phyloP scores from a whole-genome alignment of 2,329 filamentous ascomycete genomes.

The Nemania sp. region DNA sequence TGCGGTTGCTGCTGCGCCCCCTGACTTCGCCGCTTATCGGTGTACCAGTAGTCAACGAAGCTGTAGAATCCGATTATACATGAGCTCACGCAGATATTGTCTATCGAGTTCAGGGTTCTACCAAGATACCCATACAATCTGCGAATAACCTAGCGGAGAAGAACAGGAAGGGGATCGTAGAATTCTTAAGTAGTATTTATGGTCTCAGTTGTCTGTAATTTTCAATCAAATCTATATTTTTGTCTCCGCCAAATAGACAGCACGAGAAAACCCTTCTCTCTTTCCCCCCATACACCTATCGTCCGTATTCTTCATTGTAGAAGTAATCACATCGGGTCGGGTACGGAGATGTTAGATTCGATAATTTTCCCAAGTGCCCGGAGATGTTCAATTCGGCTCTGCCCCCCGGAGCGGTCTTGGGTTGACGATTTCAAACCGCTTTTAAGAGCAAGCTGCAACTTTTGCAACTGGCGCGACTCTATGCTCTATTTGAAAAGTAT shows the following conservation, averaged over 20 bases:
- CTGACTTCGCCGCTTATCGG: no score
- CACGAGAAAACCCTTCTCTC: background rate
- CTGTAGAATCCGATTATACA: no score
- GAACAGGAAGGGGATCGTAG: no score
- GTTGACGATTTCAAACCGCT: constrained; percentile 28
- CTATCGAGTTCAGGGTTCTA: no score
- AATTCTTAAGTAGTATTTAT: no score
- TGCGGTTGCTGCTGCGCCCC: background rate
- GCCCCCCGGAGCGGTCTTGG: constrained; percentile 19
- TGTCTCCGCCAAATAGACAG: no score
- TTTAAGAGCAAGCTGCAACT: constrained; percentile 29
- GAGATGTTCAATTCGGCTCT: constrained; percentile 17
- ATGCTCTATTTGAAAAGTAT: constrained; percentile 19
- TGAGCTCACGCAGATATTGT: no score
- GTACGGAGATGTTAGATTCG: constrained; percentile 1
- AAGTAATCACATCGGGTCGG: background rate
- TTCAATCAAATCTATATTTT: no score
- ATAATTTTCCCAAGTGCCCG: constrained; percentile 16
- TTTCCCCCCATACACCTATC: background rate
- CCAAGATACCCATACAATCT: no score
- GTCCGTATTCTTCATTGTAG: background rate
- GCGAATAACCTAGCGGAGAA: no score
- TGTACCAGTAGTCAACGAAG: no score
- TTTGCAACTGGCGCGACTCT: constrained; percentile 31
- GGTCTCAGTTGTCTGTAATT: no score